These are phyloP conservation scores for Rhodofomes roseus DNA, from an alignment of 1,284 basidiomycete species.

Conservation along the genomic window DNA sequence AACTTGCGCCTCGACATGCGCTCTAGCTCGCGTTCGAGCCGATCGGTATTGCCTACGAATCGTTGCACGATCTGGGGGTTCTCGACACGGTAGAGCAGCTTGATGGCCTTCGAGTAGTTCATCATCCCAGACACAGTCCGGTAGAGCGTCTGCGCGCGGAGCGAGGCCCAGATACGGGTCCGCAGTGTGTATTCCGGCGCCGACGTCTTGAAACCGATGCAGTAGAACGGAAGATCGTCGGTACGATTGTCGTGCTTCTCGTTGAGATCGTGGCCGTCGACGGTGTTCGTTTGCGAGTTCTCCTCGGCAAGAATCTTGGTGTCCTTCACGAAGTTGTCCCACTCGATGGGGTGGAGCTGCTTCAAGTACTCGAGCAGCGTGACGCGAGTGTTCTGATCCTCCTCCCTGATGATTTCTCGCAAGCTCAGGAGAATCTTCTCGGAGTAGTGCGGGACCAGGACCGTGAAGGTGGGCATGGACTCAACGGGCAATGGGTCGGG, in stretches of 20 bases:
- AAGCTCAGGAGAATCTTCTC: conserved; percentile 94
- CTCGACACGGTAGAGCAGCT: conserved; percentile 97
- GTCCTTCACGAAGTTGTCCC: conserved; percentile 99
- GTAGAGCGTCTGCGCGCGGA: conserved; percentile 97
- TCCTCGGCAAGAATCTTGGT: conserved; percentile 99
- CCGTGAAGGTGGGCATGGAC: conserved; percentile 96
- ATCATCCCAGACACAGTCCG: conserved; percentile 99
- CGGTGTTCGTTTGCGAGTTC: conserved; percentile 44
- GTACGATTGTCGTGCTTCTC: conserved; percentile 77
- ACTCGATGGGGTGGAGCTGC: conserved; percentile 98
- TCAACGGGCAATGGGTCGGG: conserved; percentile 93
- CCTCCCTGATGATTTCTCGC: conserved; percentile 94
- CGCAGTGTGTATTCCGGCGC: conserved; percentile 98
- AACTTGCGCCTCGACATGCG: conserved; percentile 98
- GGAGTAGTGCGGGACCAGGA: conserved; percentile 94
- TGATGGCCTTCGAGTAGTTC: conserved; percentile 99
- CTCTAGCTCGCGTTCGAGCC: conserved; percentile 94
- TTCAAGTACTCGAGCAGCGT: conserved; percentile 96
- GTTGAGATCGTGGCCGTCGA: conserved; percentile 60
- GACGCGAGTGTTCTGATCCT: conserved; percentile 94
- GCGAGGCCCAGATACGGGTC: conserved; percentile 98
- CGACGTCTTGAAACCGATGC: conserved; percentile 98
- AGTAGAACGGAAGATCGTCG: conserved; percentile 98
- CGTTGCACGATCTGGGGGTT: conserved; percentile 98
- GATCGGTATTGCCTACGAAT: conserved; percentile 96